Percentiles rank a stretch among this genome's conserved stretches.
phyloP scores from a whole-genome alignment of 169 alveolate genomes.

The Eimeria zaria region DNA sequence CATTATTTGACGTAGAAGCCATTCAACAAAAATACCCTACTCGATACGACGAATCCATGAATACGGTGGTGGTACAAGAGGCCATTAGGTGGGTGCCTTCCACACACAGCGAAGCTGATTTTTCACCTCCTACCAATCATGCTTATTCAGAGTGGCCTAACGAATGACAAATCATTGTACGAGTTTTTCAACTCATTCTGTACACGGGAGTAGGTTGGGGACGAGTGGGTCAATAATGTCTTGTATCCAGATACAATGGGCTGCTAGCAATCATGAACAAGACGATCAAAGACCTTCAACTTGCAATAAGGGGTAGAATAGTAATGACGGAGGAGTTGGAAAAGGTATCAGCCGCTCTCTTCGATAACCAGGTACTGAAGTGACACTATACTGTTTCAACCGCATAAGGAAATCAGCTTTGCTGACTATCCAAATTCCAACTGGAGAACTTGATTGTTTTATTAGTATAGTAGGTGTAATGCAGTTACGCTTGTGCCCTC shows the following conservation, averaged over 20 bases:
- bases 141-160: background rate
- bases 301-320: slow-evolving; percentile 97
- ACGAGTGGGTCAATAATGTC: background rate
- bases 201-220: background rate
- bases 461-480: background rate
- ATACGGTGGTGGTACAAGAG: slow-evolving; percentile 96
- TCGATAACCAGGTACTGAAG: slow-evolving; percentile 90
- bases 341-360: slow-evolving; percentile 92
- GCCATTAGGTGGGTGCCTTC: slow-evolving; percentile 90
- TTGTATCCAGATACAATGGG: slow-evolving; percentile 92
- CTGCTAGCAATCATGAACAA: slow-evolving; percentile 92
- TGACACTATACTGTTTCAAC: background rate
- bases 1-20: slow-evolving; percentile 91
- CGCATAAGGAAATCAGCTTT: background rate
- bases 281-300: slow-evolving; percentile 91
- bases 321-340: slow-evolving; percentile 97
- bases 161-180: background rate
- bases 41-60: slow-evolving; percentile 95
- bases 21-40: slow-evolving; percentile 94
- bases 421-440: background rate
- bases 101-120: background rate
- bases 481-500: background rate
- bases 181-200: too few species aligned
- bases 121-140: background rate
- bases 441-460: background rate